Evolutionary conservation across 352 stramenopile species (phyloP), one percentile per base, ranked within the genome.

Genomic region (Phytophthora sojae): DNA sequence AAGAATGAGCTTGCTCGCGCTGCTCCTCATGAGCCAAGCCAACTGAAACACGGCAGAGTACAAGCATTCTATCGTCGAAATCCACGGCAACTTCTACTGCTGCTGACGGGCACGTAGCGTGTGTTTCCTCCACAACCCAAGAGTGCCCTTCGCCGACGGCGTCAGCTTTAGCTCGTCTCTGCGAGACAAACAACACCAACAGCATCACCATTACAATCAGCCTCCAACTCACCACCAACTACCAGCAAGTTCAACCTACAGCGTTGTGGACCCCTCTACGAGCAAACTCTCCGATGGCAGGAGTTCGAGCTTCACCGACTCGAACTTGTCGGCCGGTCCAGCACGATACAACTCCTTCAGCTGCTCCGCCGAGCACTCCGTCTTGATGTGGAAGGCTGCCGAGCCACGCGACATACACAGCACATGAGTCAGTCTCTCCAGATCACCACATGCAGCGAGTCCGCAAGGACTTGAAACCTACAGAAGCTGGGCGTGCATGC

Each of bases 401-500:
- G 47, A 25, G 14, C 19, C 21, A 64, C 44, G 50, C 19, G 63
- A 5, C 45, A 25, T 3, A 15, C n/a, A 29, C n/a, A n/a, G 11
- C 2, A 45, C 35, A 65, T 6, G 15, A 19, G 42, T 35, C 49
- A 60, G 44, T 26, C 44, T 57, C 19, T 4, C 19, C 29, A 11
- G 29, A 32, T 32, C 29, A 32, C 29, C 29, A 32, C 29, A 6
- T 32, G 29, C 29, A 32, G 9, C 29, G 8, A 32, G 29, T 32
- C 29, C 6, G 29, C 29, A 32, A 7, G 5, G 32, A 29, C 37
- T 44, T 50, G 8, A 7, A 32, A 75, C 78, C 61, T 61, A 96
- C 87, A 82, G 65, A 95, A 94, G 49, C 89, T 95, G 12, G 89
- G 89, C 14, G 89, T 96, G 58, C 79, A 80, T 3, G 85, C 85